A percentile compares a stretch with the other conserved stretches of the same genome.
phyloP scores from a whole-genome alignment of 1,139 yeast genomes.

The Chernovozyma sophiae-reginae region DNA sequence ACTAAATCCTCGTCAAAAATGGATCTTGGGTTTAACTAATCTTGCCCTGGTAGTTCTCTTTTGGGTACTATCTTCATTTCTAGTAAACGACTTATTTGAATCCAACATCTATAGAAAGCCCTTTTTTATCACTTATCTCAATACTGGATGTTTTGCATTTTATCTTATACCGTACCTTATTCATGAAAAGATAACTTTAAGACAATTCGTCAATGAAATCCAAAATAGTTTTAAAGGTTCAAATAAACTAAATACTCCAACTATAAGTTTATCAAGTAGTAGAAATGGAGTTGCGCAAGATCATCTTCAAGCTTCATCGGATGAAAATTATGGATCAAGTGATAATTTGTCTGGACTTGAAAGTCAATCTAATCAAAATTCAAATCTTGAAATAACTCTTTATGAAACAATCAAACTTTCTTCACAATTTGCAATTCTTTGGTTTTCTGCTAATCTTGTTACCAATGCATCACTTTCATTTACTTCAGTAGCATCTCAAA shows the following conservation, averaged over 20 bases:
- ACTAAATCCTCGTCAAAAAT: slow-evolving; percentile 32
- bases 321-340: slow-evolving; percentile 19
- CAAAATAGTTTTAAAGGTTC: slow-evolving; percentile 17
- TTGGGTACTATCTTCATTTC: slow-evolving; percentile 86
- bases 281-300: slow-evolving; percentile 13
- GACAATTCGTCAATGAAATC: slow-evolving; percentile 20
- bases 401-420: slow-evolving; percentile 59
- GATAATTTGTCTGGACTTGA: slow-evolving; percentile 17
- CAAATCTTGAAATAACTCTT: slow-evolving; percentile 23
- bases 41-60: slow-evolving; percentile 70
- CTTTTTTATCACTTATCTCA: slow-evolving; percentile 86
- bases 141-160: slow-evolving; percentile 78
- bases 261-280: slow-evolving; percentile 20
- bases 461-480: slow-evolving; percentile 84
- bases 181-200: slow-evolving; percentile 17
- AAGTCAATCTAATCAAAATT: slow-evolving; percentile 4
- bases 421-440: slow-evolving; percentile 74
- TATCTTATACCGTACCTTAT: slow-evolving; percentile 65
- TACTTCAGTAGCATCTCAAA: slow-evolving; percentile 91
- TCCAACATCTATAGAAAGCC: slow-evolving; percentile 77
- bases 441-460: slow-evolving; percentile 87
- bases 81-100: slow-evolving; percentile 71
- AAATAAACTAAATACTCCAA: slow-evolving; percentile 7
- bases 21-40: slow-evolving; percentile 76
- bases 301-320: slow-evolving; percentile 2